These are phyloP conservation scores for Dactylellina sp. DNA, from an alignment of 2,329 filamentous ascomycete species.

Conservation along the genomic window DNA sequence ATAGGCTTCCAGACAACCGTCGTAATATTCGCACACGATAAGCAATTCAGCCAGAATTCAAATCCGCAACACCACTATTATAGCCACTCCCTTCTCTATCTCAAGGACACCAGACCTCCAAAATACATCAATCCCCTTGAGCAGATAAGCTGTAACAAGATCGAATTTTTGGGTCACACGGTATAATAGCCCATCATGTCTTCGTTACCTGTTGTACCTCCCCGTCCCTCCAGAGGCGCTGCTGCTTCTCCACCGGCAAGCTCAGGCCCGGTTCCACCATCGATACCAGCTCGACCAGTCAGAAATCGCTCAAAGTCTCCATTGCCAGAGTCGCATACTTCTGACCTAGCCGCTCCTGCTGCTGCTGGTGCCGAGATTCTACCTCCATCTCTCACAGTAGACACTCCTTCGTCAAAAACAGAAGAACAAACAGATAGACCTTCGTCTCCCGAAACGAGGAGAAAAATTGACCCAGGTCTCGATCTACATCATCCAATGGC, in stretches of 20 bases:
- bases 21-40: conserved; percentile 47
- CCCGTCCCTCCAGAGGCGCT: conserved; percentile 57
- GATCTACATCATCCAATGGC: conserved; percentile 54
- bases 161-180: conserved; percentile 15
- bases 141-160: conserved; percentile 3
- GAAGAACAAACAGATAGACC: conserved; percentile 34
- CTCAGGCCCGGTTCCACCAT: conserved; percentile 66
- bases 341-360: conserved; percentile 15
- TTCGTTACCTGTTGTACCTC: conserved; percentile 58
- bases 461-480: conserved; percentile 49
- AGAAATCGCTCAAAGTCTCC: conserved; percentile 63
- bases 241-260: conserved; percentile 58
- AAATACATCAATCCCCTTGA: not conserved
- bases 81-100: conserved; percentile 26
- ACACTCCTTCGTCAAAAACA: conserved; percentile 1
- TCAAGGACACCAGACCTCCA: conserved; percentile 16
- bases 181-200: conserved; percentile 56
- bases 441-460: conserved; percentile 44
- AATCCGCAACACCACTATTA: conserved; percentile 17
- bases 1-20: conserved; percentile 44
- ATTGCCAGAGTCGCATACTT: conserved; percentile 20
- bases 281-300: conserved; percentile 71
- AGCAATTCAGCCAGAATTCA: conserved; percentile 57
- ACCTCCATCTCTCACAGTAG: conserved; percentile 10
- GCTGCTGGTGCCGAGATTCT: conserved; percentile 15